These are phyloP conservation scores for Penicillium aurantiogriseum DNA, from an alignment of 2,329 filamentous ascomycete genomes.

Conservation along the genomic window DNA sequence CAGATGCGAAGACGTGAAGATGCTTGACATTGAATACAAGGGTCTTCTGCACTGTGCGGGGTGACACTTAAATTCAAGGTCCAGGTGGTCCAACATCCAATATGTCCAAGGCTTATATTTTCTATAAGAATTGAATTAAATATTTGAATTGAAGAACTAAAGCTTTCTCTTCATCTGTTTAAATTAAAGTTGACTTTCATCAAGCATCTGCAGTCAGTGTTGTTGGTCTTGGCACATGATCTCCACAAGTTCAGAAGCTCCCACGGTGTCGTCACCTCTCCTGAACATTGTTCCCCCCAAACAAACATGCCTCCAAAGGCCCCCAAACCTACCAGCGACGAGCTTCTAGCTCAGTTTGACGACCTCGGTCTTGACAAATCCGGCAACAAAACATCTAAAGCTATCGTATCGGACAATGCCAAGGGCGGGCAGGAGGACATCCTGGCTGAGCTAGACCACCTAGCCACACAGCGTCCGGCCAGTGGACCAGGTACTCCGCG, in stretches of 20 bases:
- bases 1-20: not conserved
- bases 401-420: conserved; percentile 18
- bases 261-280: conserved; percentile 28
- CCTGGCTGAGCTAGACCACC: conserved; percentile 80
- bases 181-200: not conserved
- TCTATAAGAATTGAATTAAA: not conserved
- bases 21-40: not conserved
- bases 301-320: conserved; percentile 37
- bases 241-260: conserved; percentile 24
- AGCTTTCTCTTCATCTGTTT: not conserved
- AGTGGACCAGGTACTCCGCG: conserved; percentile 82
- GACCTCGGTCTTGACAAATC: conserved; percentile 43
- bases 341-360: conserved; percentile 52
- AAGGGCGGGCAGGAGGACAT: conserved; percentile 64
- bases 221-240: conserved; percentile 24
- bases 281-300: conserved; percentile 14
- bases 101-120: not conserved
- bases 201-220: not conserved
- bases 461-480: conserved; percentile 66
- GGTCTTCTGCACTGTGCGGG: not conserved
- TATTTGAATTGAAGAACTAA: not conserved
- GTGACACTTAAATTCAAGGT: not conserved
- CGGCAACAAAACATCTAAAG: conserved; percentile 31
- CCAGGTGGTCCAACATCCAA: not conserved
- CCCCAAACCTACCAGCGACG: conserved; percentile 47